A percentile compares a stretch with the other conserved stretches of the same genome.
Evolutionary conservation across 495 filamentous ascomycete species (phyloP).

Genomic region (Trichoderma erinaceum): DNA sequence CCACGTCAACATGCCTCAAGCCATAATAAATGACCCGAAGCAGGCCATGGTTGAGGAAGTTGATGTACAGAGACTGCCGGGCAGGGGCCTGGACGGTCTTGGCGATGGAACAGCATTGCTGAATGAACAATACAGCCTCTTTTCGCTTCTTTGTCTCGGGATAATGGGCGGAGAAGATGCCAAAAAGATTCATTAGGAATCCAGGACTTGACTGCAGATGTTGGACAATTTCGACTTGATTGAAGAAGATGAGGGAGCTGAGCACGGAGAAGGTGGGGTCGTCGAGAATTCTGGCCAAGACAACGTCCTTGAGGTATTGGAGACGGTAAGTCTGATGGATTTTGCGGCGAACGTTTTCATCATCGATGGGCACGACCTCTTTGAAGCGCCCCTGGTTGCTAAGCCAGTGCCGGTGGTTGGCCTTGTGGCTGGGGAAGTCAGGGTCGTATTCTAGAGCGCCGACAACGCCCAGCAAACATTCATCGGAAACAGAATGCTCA

Average conservation of each 20-base stretch:
- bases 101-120: slow-evolving; percentile 89
- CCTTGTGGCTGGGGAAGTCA: slow-evolving; percentile 97
- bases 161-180: slow-evolving; percentile 66
- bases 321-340: slow-evolving; percentile 94
- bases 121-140: slow-evolving; percentile 91
- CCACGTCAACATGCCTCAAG: slow-evolving; percentile 73
- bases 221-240: slow-evolving; percentile 95
- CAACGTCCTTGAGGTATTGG: slow-evolving; percentile 97
- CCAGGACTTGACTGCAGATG: slow-evolving; percentile 73
- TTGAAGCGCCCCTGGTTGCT: slow-evolving; percentile 84
- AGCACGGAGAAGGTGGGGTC: slow-evolving; percentile 97
- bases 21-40: slow-evolving; percentile 89
- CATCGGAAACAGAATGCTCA: slow-evolving; percentile 85
- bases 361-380: slow-evolving; percentile 89
- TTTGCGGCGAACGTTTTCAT: slow-evolving; percentile 72
- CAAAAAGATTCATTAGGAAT: slow-evolving; percentile 85
- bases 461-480: slow-evolving; percentile 84
- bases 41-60: slow-evolving; percentile 82
- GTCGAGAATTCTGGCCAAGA: slow-evolving; percentile 90
- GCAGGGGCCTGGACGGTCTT: slow-evolving; percentile 85
- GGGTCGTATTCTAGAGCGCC: slow-evolving; percentile 97
- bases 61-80: slow-evolving; percentile 73
- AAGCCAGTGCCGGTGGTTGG: slow-evolving; percentile 92
- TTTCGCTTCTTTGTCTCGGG: slow-evolving; percentile 69
- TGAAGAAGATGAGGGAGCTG: slow-evolving; percentile 97